phyloP scores from a whole-genome alignment of 805 yeast genomes.

The Candida berthetii region DNA sequence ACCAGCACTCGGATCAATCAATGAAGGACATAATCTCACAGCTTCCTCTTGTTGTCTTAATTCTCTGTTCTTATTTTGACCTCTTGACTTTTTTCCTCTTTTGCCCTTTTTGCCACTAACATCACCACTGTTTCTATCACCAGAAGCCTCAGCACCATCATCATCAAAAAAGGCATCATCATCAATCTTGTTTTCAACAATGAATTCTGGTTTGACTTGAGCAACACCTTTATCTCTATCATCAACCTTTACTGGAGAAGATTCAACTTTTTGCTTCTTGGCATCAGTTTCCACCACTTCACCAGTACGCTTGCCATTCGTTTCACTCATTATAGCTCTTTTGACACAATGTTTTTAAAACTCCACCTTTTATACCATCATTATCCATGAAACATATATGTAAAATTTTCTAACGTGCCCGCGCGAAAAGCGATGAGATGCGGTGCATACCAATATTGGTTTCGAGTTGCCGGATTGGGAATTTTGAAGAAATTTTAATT shows the following conservation, averaged over 20 bases:
- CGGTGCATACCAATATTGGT: no score
- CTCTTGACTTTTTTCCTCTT: constrained; percentile 49
- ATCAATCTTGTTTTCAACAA: constrained; percentile 29
- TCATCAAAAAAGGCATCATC: constrained; percentile 27
- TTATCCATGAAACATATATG: no score
- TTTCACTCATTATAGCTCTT: constrained; percentile 2
- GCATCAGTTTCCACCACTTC: constrained; percentile 1
- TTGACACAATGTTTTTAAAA: no score
- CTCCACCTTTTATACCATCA: no score
- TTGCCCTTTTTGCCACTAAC: constrained; percentile 40
- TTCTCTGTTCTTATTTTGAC: constrained; percentile 82
- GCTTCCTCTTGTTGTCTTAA: constrained; percentile 62
- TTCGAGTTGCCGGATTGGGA: no score
- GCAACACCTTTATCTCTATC: constrained; percentile 55
- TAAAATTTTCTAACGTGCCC: no score
- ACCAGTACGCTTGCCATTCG: constrained; percentile 17
- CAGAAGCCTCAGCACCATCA: constrained; percentile 39
- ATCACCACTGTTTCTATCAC: constrained; percentile 30
- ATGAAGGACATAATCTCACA: constrained; percentile 56
- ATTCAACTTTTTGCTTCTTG: constrained; percentile 9
- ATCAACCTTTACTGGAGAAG: neutral
- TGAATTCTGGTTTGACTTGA: constrained; percentile 64
- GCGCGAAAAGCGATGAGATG: no score
- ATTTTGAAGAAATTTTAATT: no score
- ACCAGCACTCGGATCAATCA: constrained; percentile 45